phyloP scores from a whole-genome alignment of 73 alveolate genomes.

The Tetrahymena thermophila region DNA sequence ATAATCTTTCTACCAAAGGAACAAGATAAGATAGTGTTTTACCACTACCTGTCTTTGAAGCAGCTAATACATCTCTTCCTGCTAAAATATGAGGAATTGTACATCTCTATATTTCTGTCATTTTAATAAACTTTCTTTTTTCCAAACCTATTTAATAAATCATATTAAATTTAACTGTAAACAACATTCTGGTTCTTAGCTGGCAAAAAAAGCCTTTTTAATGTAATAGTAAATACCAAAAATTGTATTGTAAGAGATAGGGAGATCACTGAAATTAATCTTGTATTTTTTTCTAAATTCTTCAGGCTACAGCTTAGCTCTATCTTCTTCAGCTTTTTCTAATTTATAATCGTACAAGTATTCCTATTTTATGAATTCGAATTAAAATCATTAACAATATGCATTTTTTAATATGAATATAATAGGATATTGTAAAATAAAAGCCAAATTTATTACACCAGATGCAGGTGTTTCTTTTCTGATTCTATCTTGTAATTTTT shows the following conservation, averaged over 20 bases:
- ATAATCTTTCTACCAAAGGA: constrained; percentile 70
- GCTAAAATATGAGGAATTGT: constrained; percentile 84
- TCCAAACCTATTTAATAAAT: constrained; percentile 35
- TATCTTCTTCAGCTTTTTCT: constrained; percentile 18
- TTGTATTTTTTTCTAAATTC: constrained; percentile 47
- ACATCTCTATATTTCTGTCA: constrained; percentile 90
- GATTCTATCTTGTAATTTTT: not conserved
- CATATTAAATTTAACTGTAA: not conserved
- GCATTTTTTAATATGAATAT: not conserved
- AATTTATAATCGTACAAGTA: constrained; percentile 37
- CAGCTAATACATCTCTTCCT: constrained; percentile 82
- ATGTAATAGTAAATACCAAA: constrained; percentile 19
- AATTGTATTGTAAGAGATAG: constrained; percentile 57
- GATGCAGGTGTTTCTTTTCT: constrained; percentile 15
- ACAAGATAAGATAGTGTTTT: constrained; percentile 69
- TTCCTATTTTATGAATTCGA: not conserved
- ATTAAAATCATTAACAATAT: not conserved
- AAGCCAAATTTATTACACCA: constrained; percentile 1
- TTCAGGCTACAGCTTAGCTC: constrained; percentile 17
- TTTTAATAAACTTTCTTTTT: constrained; percentile 66
- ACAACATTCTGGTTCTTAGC: not conserved
- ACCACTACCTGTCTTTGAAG: constrained; percentile 91
- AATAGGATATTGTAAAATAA: not conserved
- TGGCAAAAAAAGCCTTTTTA: not conserved
- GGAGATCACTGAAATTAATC: constrained; percentile 69